These are phyloP conservation scores for Trichophyton equinum DNA, from an alignment of 2,329 filamentous ascomycete genomes.

Conservation along the genomic window DNA sequence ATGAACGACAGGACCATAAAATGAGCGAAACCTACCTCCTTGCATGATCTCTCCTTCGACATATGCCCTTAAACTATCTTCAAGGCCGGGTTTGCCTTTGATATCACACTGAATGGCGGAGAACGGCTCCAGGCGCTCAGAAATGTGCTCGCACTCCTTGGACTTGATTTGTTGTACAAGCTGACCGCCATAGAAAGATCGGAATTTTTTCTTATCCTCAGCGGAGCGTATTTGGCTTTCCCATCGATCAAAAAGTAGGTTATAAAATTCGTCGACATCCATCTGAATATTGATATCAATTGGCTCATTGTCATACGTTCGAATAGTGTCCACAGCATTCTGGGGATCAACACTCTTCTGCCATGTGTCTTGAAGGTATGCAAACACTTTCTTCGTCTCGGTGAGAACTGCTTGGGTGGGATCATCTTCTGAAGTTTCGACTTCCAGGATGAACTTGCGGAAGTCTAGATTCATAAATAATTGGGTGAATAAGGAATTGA, in stretches of 20 bases:
- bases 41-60: slow-evolving; percentile 94
- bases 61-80: slow-evolving; percentile 87
- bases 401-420: slow-evolving; percentile 55
- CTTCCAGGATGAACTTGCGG: slow-evolving; percentile 64
- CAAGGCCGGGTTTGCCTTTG: slow-evolving; percentile 71
- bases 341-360: slow-evolving; percentile 61
- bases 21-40: slow-evolving; percentile 45
- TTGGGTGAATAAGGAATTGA: slow-evolving; percentile 89
- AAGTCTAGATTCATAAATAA: slow-evolving; percentile 92
- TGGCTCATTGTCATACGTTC: slow-evolving; percentile 64
- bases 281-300: slow-evolving; percentile 88
- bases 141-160: slow-evolving; percentile 87
- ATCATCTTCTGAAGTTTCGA: slow-evolving; percentile 43
- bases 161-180: slow-evolving; percentile 92
- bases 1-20: not conserved
- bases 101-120: slow-evolving; percentile 94
- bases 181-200: slow-evolving; percentile 79
- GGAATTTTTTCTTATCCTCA: slow-evolving; percentile 59
- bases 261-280: slow-evolving; percentile 98
- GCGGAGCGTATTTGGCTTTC: slow-evolving; percentile 62
- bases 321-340: slow-evolving; percentile 60
- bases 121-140: slow-evolving; percentile 78
- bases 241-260: slow-evolving; percentile 80
- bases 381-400: slow-evolving; percentile 72
- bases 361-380: slow-evolving; percentile 71